phyloP scores from a whole-genome alignment of 1,284 basidiomycete genomes.

The Austroboletus niveus region DNA sequence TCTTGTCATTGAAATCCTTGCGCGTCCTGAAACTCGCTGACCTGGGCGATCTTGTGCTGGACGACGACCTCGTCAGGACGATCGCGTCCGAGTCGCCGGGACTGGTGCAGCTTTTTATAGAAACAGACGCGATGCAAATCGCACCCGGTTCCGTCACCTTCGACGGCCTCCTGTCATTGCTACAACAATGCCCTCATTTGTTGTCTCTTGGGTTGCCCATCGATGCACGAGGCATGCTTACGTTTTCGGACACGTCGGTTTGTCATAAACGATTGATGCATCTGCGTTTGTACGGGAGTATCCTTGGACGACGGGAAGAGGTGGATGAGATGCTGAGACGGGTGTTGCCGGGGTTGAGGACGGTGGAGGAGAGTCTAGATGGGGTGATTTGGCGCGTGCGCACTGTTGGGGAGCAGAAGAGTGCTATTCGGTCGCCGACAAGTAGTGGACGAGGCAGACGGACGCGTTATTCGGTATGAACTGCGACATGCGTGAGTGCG shows the following conservation, averaged over 20 bases:
- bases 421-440: not conserved
- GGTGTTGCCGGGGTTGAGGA: constrained; percentile 18
- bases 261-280: constrained; percentile 13
- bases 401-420: not conserved
- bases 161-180: constrained; percentile 18
- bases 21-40: constrained; percentile 14
- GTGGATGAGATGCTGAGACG: constrained; percentile 20
- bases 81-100: constrained; percentile 14
- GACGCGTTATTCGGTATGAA: constrained; percentile 13
- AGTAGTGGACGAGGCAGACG: constrained; percentile 9
- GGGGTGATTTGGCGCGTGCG: constrained; percentile 16
- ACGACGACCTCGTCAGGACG: constrained; percentile 17
- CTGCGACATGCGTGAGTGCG: not conserved
- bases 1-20: constrained; percentile 13
- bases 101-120: constrained; percentile 21
- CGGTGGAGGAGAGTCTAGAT: constrained; percentile 20
- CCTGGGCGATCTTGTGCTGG: constrained; percentile 15
- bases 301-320: constrained; percentile 17
- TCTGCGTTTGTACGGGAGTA: constrained; percentile 14
- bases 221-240: constrained; percentile 15
- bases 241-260: constrained; percentile 14
- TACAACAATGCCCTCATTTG: constrained; percentile 18
- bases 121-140: not conserved
- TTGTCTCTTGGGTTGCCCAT: constrained; percentile 9
- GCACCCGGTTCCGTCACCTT: constrained; percentile 14